Evolutionary conservation across 768 basidiomycete species (phyloP).

Genomic region (Cystofilobasidium capitatum): DNA sequence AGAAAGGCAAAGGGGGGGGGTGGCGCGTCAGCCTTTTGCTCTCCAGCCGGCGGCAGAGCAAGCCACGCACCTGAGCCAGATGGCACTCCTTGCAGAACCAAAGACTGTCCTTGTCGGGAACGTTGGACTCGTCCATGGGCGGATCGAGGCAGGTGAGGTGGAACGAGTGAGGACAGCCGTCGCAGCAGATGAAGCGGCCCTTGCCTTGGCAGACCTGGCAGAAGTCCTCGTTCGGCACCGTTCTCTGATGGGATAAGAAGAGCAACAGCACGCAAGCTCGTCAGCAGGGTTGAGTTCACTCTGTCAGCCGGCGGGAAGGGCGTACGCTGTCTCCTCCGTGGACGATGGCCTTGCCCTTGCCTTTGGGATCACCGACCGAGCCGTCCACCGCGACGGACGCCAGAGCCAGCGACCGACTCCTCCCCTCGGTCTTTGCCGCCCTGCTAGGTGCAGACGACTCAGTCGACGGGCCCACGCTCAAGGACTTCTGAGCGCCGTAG

Average conservation of each 20-base stretch:
- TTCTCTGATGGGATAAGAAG: conserved; percentile 30
- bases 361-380: background rate
- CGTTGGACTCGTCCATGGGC: conserved; percentile 77
- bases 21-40: background rate
- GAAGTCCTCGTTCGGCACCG: conserved; percentile 42
- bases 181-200: conserved; percentile 88
- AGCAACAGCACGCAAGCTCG: background rate
- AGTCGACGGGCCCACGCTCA: background rate
- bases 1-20: background rate
- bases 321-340: background rate
- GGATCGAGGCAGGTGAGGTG: conserved; percentile 96
- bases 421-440: background rate
- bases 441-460: background rate
- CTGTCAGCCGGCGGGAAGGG: background rate
- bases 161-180: conserved; percentile 90
- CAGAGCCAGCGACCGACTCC: background rate
- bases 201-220: conserved; percentile 44
- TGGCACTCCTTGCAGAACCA: conserved; percentile 44
- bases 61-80: conserved; percentile 48
- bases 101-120: conserved; percentile 51
- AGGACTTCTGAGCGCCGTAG: background rate
- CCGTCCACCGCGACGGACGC: background rate
- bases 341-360: conserved; percentile 2
- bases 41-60: background rate
- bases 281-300: background rate